phyloP scores from a whole-genome alignment of 371 early-diverging fungal genomes.

The Mucor lusitanicus region DNA sequence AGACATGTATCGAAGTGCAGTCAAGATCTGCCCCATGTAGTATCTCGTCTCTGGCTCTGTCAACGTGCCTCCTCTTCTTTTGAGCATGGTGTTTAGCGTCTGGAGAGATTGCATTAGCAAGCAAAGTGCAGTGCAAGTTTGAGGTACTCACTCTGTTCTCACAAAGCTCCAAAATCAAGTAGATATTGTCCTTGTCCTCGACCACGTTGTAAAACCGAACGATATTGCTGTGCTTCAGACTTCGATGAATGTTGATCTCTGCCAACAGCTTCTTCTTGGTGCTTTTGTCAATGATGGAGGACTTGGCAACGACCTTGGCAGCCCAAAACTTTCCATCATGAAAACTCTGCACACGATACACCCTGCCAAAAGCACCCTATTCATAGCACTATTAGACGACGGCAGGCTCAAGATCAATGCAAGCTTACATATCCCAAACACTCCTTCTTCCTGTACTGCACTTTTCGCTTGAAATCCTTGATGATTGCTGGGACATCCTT shows the following conservation, averaged over 20 bases:
- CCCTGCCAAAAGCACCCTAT: constrained; percentile 93
- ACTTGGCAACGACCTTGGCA: constrained; percentile 80
- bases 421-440: constrained; percentile 15
- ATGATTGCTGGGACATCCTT: constrained; percentile 12
- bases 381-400: neutral
- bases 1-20: constrained; percentile 90
- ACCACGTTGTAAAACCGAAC: constrained; percentile 87
- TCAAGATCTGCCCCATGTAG: constrained; percentile 84
- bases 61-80: constrained; percentile 66
- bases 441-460: constrained; percentile 9
- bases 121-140: neutral
- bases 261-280: constrained; percentile 72
- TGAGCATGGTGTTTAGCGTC: constrained; percentile 86
- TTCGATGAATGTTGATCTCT: constrained; percentile 90
- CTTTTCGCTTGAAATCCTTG: constrained; percentile 6
- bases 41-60: constrained; percentile 91
- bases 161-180: constrained; percentile 96
- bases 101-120: constrained; percentile 5
- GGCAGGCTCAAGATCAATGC: neutral
- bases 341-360: constrained; percentile 65
- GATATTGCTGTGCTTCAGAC: constrained; percentile 79
- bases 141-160: constrained; percentile 71
- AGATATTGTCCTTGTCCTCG: constrained; percentile 89
- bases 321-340: constrained; percentile 58
- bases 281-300: constrained; percentile 57